phyloP scores from a whole-genome alignment of 1,139 yeast genomes.

The Suhomyces bokatorum region DNA sequence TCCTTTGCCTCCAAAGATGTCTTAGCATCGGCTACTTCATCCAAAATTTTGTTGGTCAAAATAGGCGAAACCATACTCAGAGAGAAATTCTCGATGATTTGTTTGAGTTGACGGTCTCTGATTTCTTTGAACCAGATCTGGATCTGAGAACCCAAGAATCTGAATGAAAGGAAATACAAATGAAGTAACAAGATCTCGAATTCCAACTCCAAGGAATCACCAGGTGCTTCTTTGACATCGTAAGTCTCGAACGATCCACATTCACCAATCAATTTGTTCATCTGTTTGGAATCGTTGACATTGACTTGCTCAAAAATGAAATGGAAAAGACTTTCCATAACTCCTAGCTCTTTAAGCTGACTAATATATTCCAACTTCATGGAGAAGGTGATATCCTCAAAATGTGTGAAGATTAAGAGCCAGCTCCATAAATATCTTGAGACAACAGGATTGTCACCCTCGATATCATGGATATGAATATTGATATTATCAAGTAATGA shows the following conservation, averaged over 20 bases:
- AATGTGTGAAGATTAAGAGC: conserved; percentile 62
- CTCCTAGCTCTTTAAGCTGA: conserved; percentile 51
- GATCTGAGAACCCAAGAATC: conserved; percentile 63
- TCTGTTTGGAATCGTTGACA: conserved; percentile 35
- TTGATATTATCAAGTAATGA: conserved; percentile 29
- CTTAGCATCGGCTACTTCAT: conserved; percentile 48
- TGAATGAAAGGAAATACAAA: conserved; percentile 57
- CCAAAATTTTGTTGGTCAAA: conserved; percentile 59
- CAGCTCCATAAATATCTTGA: conserved; percentile 67
- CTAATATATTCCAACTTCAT: conserved; percentile 61
- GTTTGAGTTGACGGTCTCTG: conserved; percentile 57
- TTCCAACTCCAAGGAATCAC: conserved; percentile 24
- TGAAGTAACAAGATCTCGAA: conserved; percentile 48
- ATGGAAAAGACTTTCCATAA: conserved; percentile 49
- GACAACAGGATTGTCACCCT: conserved; percentile 26
- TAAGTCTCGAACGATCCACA: conserved; percentile 20
- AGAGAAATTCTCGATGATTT: conserved; percentile 63
- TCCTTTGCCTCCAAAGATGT: conserved; percentile 43
- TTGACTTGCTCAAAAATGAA: conserved; percentile 53
- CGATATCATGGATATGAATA: conserved; percentile 36
- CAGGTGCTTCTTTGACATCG: conserved; percentile 20
- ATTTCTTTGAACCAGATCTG: conserved; percentile 72
- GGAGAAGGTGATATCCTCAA: conserved; percentile 65
- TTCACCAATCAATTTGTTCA: conserved; percentile 30
- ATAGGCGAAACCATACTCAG: conserved; percentile 61